A percentile compares a stretch with the other conserved stretches of the same genome.
phyloP scores from a whole-genome alignment of 441 rosid species.

The Populus trichocarpa region DNA sequence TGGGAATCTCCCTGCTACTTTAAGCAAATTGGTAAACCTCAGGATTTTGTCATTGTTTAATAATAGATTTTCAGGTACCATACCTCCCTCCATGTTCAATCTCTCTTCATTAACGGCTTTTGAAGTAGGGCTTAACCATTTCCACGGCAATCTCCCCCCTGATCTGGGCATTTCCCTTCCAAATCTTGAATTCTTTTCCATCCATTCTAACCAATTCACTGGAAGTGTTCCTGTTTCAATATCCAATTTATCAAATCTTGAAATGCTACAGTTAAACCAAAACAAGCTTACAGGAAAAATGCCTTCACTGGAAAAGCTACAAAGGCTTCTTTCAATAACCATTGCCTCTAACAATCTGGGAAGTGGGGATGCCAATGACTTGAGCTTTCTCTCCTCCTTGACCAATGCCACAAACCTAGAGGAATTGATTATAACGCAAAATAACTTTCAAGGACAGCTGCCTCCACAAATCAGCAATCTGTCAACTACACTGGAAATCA shows the following conservation, averaged over 20 bases:
- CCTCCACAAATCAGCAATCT: conserved; percentile 3
- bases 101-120: not conserved
- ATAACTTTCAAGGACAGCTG: conserved; percentile 4
- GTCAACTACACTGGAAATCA: not conserved
- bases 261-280: not conserved
- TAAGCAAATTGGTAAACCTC: not conserved
- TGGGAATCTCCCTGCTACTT: conserved; percentile 21
- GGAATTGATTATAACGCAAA: not conserved
- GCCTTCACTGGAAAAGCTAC: conserved; percentile 3
- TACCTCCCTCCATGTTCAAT: conserved; percentile 16
- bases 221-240: conserved; percentile 17
- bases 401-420: conserved; percentile 4
- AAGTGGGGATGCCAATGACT: conserved; percentile 5
- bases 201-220: not conserved
- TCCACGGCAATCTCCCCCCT: conserved; percentile 2
- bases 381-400: conserved; percentile 14
- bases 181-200: not conserved
- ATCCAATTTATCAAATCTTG: conserved; percentile 9
- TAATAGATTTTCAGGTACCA: conserved; percentile 13
- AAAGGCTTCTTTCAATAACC: not conserved
- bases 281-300: conserved; percentile 24
- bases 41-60: not conserved
- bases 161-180: conserved; percentile 1
- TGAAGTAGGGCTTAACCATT: not conserved
- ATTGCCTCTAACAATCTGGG: conserved; percentile 15